These are phyloP conservation scores for Excoecaria agallocha DNA, from an alignment of 345 rosid genomes.

Conservation along the genomic window DNA sequence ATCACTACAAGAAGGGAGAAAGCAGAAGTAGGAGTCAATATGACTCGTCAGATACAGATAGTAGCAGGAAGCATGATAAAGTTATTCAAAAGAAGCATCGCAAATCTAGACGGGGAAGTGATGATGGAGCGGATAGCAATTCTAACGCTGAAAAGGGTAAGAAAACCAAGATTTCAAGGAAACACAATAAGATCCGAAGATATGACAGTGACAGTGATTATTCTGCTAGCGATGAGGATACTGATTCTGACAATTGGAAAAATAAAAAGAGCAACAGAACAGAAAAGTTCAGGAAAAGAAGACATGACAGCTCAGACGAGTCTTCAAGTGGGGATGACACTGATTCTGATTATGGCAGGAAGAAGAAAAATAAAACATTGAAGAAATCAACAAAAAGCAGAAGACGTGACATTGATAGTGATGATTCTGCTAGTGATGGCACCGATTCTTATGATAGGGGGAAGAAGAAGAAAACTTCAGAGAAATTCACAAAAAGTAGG, in stretches of 20 bases:
- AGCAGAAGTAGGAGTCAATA: slow-evolving; percentile 32
- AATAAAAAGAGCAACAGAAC: slow-evolving; percentile 13
- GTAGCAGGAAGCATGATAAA: slow-evolving; percentile 34
- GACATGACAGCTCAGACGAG: slow-evolving; percentile 22
- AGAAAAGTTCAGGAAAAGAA: slow-evolving; percentile 11
- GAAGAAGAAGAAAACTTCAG: slow-evolving; percentile 15
- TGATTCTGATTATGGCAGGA: slow-evolving; percentile 15
- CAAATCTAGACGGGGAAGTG: slow-evolving; percentile 30
- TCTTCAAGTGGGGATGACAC: slow-evolving; percentile 29
- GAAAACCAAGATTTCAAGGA: slow-evolving; percentile 20
- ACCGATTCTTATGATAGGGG: slow-evolving; percentile 14
- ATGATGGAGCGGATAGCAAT: slow-evolving; percentile 31
- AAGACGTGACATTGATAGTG: slow-evolving; percentile 20
- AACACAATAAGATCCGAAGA: slow-evolving; percentile 17
- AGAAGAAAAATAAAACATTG: slow-evolving; percentile 13
- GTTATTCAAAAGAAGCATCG: slow-evolving; percentile 40
- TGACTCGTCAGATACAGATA: slow-evolving; percentile 54
- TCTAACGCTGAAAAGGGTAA: slow-evolving; percentile 27
- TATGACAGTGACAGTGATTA: slow-evolving; percentile 18
- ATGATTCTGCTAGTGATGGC: slow-evolving; percentile 14
- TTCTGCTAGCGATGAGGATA: background rate
- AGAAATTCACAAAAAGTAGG: slow-evolving; percentile 10
- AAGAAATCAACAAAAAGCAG: slow-evolving; percentile 14
- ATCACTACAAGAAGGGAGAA: slow-evolving; percentile 34
- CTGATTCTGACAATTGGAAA: slow-evolving; percentile 16